Percentiles rank a stretch among this genome's conserved stretches.
These are phyloP conservation scores for Hortiboletus flavorubellus DNA, from an alignment of 768 basidiomycete genomes.

Conservation along the genomic window DNA sequence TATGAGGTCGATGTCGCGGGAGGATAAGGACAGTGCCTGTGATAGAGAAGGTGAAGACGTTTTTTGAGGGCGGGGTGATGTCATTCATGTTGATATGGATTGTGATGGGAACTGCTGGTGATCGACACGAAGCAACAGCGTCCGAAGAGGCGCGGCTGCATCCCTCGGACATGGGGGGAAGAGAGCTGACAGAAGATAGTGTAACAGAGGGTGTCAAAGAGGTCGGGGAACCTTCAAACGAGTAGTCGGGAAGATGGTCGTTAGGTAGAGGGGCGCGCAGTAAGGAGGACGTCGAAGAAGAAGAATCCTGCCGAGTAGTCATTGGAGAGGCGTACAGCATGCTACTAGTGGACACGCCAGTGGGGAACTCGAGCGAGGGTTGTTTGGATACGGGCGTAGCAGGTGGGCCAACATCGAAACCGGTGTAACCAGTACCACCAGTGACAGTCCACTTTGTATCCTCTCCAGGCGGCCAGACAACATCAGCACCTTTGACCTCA, in stretches of 20 bases:
- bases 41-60: conserved; percentile 62
- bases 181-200: conserved; percentile 39
- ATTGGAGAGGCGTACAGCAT: conserved; percentile 22
- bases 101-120: conserved; percentile 63
- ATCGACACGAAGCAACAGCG: conserved; percentile 23
- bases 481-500: conserved; percentile 63
- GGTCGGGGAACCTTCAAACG: conserved; percentile 63
- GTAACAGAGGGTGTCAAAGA: conserved; percentile 45
- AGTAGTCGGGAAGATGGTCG: conserved; percentile 64
- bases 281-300: conserved; percentile 56
- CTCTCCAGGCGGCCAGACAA: conserved; percentile 58
- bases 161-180: conserved; percentile 31
- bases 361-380: conserved; percentile 47
- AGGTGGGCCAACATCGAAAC: conserved; percentile 55
- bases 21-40: conserved; percentile 62
- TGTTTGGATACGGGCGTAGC: conserved; percentile 41
- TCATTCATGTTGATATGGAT: conserved; percentile 82
- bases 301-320: conserved; percentile 38
- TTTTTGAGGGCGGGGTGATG: conserved; percentile 60
- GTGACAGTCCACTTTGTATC: conserved; percentile 56
- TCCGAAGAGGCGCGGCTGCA: conserved; percentile 40
- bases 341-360: conserved; percentile 15
- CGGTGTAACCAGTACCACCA: conserved; percentile 68
- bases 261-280: conserved; percentile 72
- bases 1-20: conserved; percentile 35